Conservation (phyloP, 2,329 filamentous ascomycete species). For the Calonectria pauciramosa region DNA sequence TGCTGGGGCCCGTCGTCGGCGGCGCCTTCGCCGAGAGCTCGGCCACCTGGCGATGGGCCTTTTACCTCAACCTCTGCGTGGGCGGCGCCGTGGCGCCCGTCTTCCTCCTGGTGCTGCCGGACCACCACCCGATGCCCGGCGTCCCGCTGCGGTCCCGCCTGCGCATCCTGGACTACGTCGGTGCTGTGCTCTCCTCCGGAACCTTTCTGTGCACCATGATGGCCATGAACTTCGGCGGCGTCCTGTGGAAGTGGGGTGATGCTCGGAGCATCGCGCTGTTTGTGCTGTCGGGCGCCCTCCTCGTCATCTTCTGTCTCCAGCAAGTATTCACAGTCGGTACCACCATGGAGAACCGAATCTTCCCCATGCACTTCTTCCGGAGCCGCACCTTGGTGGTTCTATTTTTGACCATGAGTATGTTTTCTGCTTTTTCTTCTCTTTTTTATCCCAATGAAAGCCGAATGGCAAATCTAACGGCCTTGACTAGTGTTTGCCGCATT, state of each 20-base stretch:
- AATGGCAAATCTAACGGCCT: conserved; percentile 57
- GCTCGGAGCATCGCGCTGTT: not conserved
- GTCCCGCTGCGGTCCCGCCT: conserved; percentile 43
- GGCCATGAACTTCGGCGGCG: conserved; percentile 59
- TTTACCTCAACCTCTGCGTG: conserved; percentile 64
- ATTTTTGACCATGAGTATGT: not conserved
- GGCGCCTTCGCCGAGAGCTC: conserved; percentile 55
- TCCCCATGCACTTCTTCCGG: not conserved
- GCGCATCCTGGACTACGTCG: conserved; percentile 57
- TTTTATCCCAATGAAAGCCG: conserved; percentile 43
- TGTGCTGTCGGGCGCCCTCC: not conserved
- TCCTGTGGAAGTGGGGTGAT: not conserved
- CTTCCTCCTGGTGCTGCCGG: conserved; percentile 48
- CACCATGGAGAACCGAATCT: not conserved
- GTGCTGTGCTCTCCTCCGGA: conserved; percentile 55
- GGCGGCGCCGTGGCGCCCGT: conserved; percentile 52
- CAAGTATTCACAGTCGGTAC: not conserved
- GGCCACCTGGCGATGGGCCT: conserved; percentile 53
- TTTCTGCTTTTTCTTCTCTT: not conserved
- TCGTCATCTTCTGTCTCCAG: not conserved
- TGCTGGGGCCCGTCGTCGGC: conserved; percentile 58
- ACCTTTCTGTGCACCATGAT: conserved; percentile 59
- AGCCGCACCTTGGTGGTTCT: not conserved
- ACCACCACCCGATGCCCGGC: conserved; percentile 21
- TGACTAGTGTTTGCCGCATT: conserved; percentile 5